Conservation (phyloP, 2,329 filamentous ascomycete species). For the Calonectria leucothoes region DNA sequence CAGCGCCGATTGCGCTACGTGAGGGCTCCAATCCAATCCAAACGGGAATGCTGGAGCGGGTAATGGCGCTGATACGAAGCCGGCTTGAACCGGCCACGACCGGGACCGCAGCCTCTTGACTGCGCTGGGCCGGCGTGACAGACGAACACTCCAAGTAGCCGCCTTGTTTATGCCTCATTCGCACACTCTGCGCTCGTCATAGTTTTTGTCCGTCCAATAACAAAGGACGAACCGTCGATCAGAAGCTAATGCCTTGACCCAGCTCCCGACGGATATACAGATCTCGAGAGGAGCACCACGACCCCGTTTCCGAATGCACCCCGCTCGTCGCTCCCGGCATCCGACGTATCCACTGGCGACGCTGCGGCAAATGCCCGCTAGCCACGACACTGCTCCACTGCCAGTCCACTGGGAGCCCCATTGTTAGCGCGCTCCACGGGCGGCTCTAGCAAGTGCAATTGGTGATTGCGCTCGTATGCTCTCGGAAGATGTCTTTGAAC, state of each 20-base stretch:
- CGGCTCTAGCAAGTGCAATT: background rate
- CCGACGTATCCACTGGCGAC: background rate
- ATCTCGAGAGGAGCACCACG: constrained; percentile 1
- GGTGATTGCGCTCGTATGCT: background rate
- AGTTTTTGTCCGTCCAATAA: background rate
- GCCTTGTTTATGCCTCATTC: constrained; percentile 4
- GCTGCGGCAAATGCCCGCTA: constrained; percentile 5
- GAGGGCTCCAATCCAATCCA: constrained; percentile 1
- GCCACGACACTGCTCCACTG: background rate
- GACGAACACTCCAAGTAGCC: background rate
- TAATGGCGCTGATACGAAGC: constrained; percentile 4
- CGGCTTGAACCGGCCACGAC: background rate
- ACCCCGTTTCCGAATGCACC: constrained; percentile 11
- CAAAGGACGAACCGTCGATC: background rate
- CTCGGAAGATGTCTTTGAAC: background rate
- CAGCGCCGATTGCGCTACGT: constrained; percentile 10
- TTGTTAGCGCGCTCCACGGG: background rate
- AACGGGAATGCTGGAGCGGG: constrained; percentile 3
- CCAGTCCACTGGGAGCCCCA: background rate
- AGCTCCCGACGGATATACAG: constrained; percentile 9
- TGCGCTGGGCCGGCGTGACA: background rate
- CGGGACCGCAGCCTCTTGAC: background rate
- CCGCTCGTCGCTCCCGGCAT: background rate
- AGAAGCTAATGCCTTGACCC: background rate
- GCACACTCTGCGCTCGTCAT: background rate